Evolutionary conservation across 1,284 basidiomycete species (phyloP).

Genomic region (Apiotrichum akiyoshidainum): DNA sequence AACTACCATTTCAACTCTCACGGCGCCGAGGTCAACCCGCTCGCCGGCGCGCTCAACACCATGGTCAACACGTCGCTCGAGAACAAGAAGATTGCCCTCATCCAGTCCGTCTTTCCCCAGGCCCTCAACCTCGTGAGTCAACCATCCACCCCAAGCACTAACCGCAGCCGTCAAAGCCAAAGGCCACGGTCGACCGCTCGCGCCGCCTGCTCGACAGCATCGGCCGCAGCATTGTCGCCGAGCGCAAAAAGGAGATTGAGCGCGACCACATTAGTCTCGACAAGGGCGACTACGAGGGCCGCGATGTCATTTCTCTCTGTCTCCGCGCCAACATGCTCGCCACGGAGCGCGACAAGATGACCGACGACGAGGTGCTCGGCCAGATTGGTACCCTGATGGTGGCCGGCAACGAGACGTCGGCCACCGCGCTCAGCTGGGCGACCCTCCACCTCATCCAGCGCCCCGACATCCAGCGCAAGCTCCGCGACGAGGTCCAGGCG

Average conservation of each 20-base stretch:
- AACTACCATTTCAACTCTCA: constrained; percentile 60
- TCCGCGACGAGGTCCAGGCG: constrained; percentile 58
- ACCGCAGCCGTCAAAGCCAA: constrained; percentile 3
- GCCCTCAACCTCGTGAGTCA: constrained; percentile 3
- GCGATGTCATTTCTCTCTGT: constrained; percentile 53
- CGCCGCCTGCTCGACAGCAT: constrained; percentile 6
- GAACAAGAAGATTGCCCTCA: constrained; percentile 10
- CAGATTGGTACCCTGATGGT: constrained; percentile 69
- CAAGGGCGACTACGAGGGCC: constrained; percentile 53
- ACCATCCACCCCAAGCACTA: neutral
- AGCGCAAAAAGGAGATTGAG: constrained; percentile 25
- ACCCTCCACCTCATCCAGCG: constrained; percentile 62
- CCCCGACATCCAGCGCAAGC: constrained; percentile 57
- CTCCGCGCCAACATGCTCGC: constrained; percentile 60
- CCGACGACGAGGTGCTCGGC: constrained; percentile 64
- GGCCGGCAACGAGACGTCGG: constrained; percentile 72
- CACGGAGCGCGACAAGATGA: constrained; percentile 58
- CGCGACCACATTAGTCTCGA: constrained; percentile 36
- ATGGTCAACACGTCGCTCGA: constrained; percentile 57
- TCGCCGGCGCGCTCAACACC: constrained; percentile 58
- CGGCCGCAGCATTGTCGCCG: constrained; percentile 32
- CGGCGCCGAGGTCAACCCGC: constrained; percentile 54
- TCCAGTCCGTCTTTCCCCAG: constrained; percentile 19
- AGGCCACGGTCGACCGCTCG: neutral
- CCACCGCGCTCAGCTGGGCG: constrained; percentile 68